Evolutionary conservation across 441 rosid genomes (phyloP), one percentile per base, ranked within the genome.

Genomic region (Dalechampia spathulata): DNA sequence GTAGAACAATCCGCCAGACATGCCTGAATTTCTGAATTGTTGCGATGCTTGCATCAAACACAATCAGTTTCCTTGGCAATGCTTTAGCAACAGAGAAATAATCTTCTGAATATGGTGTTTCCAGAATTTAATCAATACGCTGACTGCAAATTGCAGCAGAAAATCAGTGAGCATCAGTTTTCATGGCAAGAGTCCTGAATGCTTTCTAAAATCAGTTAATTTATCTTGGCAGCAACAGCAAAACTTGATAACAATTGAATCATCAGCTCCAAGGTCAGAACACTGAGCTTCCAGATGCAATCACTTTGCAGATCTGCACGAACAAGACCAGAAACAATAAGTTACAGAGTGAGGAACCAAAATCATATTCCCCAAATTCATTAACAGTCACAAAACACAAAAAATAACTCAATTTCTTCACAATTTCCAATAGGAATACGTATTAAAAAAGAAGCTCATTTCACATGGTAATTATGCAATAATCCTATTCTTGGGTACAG

Each of bases 1-100:
- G 48, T 60, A 66, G 55, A 52, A 69, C 48, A 67, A 50, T 71
- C 72, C 58, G 66, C 72, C 60, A 11, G 80, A 61, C 83, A 79
- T 75, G 69, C 67, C 68, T 44, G 60, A 61, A 61, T 44, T 60
- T 60, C 58, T 34, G 60, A 65, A 65, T 37, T 60, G 66, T 46
- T 65, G 28, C 7, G 78, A 70, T 32, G 77, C 64, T 58, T 72
- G 71, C 81, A 73, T 74, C 22, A 34, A 64, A 47, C 46, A 27
- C 11, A 27, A 55, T 32, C 41, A 60, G 39, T 25, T 40, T 30
- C 21, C 37, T 36, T 13, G 45, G 48, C 19, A 3, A 23, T 40
- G 15, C n/a, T 6, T 46, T 10, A 22, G 36, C 38, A 55, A 55
- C 12, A 34, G 46, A 28, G 42, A 44, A 45, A 26, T 25, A 37